These are phyloP conservation scores for Claviceps humidiphila DNA, from an alignment of 2,329 filamentous ascomycete species.

Conservation along the genomic window DNA sequence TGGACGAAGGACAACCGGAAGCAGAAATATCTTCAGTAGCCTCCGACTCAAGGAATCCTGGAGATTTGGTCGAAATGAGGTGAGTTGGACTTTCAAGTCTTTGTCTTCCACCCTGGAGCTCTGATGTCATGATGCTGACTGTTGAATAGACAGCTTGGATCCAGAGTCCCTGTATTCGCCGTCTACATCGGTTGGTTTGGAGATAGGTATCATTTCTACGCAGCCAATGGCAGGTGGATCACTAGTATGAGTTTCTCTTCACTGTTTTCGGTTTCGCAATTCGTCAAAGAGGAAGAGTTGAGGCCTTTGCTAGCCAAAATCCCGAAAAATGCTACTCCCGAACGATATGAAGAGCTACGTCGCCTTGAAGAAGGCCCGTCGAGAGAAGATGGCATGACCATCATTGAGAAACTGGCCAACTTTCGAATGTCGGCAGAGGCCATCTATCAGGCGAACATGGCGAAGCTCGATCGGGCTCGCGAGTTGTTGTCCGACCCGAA, in stretches of 20 bases:
- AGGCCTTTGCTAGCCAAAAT: slow-evolving; percentile 21
- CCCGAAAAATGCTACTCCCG: slow-evolving; percentile 14
- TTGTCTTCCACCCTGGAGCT: neutral
- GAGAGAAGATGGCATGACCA: slow-evolving; percentile 25
- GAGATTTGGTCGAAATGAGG: slow-evolving; percentile 39
- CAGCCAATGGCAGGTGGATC: slow-evolving; percentile 36
- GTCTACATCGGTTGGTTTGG: slow-evolving; percentile 40
- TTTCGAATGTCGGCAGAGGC: slow-evolving; percentile 30
- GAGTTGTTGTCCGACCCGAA: slow-evolving; percentile 23
- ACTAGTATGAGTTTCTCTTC: slow-evolving; percentile 28
- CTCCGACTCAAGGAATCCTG: slow-evolving; percentile 20
- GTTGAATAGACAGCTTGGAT: slow-evolving; percentile 17
- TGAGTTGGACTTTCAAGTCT: slow-evolving; percentile 8
- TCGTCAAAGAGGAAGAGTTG: slow-evolving; percentile 29
- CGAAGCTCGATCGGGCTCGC: slow-evolving; percentile 33
- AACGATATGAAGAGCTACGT: slow-evolving; percentile 20
- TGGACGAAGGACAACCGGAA: slow-evolving; percentile 16
- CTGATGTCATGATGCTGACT: slow-evolving; percentile 5
- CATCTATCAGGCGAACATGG: slow-evolving; percentile 34
- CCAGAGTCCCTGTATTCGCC: slow-evolving; percentile 34
- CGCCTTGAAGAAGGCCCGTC: slow-evolving; percentile 28
- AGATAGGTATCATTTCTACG: slow-evolving; percentile 40
- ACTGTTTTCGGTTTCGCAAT: slow-evolving; percentile 36
- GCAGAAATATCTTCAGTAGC: slow-evolving; percentile 14
- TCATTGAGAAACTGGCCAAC: slow-evolving; percentile 34